phyloP scores from a whole-genome alignment of 306 rosid species.

The Aeschynomene evenia region DNA sequence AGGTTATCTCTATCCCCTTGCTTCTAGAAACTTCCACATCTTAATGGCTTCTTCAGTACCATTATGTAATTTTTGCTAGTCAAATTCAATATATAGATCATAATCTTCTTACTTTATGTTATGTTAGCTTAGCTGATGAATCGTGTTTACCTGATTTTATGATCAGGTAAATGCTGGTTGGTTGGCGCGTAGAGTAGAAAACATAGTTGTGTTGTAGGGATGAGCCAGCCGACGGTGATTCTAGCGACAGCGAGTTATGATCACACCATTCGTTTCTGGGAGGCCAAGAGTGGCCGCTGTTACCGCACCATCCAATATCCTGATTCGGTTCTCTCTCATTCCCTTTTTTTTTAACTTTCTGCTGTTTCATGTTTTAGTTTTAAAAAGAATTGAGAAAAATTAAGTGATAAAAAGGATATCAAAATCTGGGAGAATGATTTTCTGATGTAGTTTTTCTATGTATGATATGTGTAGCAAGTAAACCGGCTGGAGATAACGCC shows the following conservation, averaged over 20 bases:
- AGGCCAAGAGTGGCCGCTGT: slow-evolving; percentile 98
- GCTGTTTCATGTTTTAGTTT: background rate
- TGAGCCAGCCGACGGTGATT: slow-evolving; percentile 89
- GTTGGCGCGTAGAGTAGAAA: background rate
- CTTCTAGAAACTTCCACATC: background rate
- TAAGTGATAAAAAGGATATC: too few relatives aligned
- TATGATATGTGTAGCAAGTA: slow-evolving; percentile 65
- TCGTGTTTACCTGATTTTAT: background rate
- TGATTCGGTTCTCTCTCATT: slow-evolving; percentile 62
- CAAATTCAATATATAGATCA: background rate
- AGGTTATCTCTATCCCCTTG: background rate
- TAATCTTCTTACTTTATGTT: background rate
- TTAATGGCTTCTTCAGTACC: background rate
- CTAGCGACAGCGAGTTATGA: slow-evolving; percentile 98
- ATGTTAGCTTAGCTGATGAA: background rate
- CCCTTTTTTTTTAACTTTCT: background rate
- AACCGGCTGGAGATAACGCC: slow-evolving; percentile 98
- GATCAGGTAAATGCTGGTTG: slow-evolving; percentile 31
- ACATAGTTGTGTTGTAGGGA: slow-evolving; percentile 30
- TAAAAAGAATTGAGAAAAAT: background rate
- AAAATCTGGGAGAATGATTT: background rate
- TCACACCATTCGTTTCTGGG: slow-evolving; percentile 97
- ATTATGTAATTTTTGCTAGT: background rate
- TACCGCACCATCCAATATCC: slow-evolving; percentile 93
- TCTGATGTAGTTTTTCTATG: slow-evolving; percentile 27